Evolutionary conservation across 2,329 filamentous ascomycete species (phyloP).

Genomic region (Colletotrichum cereale): DNA sequence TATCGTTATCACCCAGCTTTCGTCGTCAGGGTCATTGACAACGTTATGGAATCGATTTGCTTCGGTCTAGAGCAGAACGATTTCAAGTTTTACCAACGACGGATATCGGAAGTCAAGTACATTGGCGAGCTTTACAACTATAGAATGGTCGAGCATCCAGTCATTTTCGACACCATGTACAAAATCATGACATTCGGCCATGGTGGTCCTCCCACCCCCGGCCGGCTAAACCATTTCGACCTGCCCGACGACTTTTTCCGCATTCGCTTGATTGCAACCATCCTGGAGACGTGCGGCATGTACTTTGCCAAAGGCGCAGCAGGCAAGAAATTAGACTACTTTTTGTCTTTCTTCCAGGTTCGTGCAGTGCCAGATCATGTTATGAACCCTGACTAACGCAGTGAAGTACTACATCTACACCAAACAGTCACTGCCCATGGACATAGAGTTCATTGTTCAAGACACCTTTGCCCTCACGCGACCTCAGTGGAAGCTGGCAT

Average conservation of each 20-base stretch:
- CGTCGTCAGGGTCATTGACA: conserved; percentile 91
- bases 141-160: conserved; percentile 92
- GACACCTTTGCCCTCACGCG: conserved; percentile 88
- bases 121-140: conserved; percentile 98
- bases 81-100: conserved; percentile 96
- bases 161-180: conserved; percentile 96
- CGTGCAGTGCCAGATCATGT: not conserved
- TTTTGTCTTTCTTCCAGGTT: conserved; percentile 92
- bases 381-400: conserved; percentile 32
- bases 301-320: conserved; percentile 95
- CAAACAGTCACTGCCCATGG: conserved; percentile 92
- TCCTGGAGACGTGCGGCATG: conserved; percentile 94
- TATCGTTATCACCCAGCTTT: conserved; percentile 95
- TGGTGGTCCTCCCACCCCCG: conserved; percentile 85
- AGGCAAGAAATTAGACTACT: conserved; percentile 98
- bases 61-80: conserved; percentile 95
- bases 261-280: conserved; percentile 87
- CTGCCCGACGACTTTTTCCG: conserved; percentile 96
- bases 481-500: conserved; percentile 91
- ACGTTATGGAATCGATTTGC: conserved; percentile 87
- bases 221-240: conserved; percentile 82
- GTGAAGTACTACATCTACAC: conserved; percentile 90
- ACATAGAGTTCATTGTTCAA: conserved; percentile 96
- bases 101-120: conserved; percentile 96
- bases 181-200: conserved; percentile 95